These are phyloP conservation scores for Candida loeiensis DNA, from an alignment of 805 yeast species.

Conservation along the genomic window DNA sequence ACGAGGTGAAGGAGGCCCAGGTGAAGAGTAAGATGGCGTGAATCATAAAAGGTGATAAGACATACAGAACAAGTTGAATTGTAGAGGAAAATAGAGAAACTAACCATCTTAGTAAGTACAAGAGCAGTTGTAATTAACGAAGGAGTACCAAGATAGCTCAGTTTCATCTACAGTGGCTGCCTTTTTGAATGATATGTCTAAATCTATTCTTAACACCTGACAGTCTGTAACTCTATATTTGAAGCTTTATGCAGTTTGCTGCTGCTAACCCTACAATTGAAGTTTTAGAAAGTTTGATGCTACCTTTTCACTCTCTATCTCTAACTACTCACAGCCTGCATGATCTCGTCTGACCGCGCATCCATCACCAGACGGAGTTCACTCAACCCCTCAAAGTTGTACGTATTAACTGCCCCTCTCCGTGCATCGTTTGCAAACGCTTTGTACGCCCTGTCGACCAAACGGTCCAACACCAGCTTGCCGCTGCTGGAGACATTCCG, in stretches of 20 bases:
- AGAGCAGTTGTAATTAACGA: too few species aligned
- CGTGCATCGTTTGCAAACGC: conserved; percentile 11
- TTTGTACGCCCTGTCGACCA: conserved; percentile 8
- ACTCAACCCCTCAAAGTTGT: conserved; percentile 5
- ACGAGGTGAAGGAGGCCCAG: conserved; percentile 3
- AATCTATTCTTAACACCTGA: too few species aligned
- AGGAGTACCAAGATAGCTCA: too few species aligned
- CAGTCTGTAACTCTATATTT: too few species aligned
- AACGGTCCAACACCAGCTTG: conserved; percentile 5
- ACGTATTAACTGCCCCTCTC: conserved; percentile 10
- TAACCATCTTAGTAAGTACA: not conserved
- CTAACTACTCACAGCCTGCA: not conserved
- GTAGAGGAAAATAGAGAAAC: not conserved
- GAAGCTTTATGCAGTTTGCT: too few species aligned
- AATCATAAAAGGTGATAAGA: not conserved
- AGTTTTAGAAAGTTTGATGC: too few species aligned
- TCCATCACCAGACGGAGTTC: conserved; percentile 9
- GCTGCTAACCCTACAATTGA: too few species aligned
- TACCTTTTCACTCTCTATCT: too few species aligned
- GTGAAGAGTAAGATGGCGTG: not conserved
- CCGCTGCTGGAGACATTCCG: conserved; percentile 4
- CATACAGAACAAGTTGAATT: not conserved
- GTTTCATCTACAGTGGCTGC: too few species aligned
- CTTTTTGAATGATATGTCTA: too few species aligned
- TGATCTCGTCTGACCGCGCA: not conserved